These are phyloP conservation scores for Trichoderma asperellum DNA, from an alignment of 2,329 filamentous ascomycete species.

Conservation along the genomic window DNA sequence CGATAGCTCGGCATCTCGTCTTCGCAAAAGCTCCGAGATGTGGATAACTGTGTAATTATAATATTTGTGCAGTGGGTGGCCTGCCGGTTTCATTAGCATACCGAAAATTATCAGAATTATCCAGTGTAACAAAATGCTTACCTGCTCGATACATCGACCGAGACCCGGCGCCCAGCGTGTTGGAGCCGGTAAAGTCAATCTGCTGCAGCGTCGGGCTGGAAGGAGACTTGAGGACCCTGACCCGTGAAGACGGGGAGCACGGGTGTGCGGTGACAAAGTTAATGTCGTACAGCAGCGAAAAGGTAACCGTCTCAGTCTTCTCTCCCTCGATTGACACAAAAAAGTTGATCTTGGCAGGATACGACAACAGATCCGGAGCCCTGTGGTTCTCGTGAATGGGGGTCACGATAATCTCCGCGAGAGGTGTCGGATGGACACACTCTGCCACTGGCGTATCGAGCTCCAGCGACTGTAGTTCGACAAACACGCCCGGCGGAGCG, in stretches of 20 bases:
- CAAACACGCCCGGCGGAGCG: constrained; percentile 51
- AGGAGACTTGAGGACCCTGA: constrained; percentile 62
- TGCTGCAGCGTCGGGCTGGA: constrained; percentile 63
- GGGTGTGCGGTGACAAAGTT: constrained; percentile 70
- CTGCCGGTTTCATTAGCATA: constrained; percentile 40
- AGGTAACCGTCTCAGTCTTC: constrained; percentile 47
- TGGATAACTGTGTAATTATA: constrained; percentile 65
- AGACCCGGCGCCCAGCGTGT: constrained; percentile 49
- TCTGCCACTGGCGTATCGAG: constrained; percentile 50
- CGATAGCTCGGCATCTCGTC: constrained; percentile 50
- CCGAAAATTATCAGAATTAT: not conserved
- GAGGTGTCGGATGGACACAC: constrained; percentile 51
- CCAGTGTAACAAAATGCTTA: constrained; percentile 36
- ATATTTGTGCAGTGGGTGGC: constrained; percentile 66
- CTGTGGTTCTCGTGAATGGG: constrained; percentile 44
- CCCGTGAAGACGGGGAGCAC: constrained; percentile 61
- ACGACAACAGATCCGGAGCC: constrained; percentile 42
- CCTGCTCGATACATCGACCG: constrained; percentile 54
- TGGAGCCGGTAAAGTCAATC: constrained; percentile 55
- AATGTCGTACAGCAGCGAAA: constrained; percentile 60
- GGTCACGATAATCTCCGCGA: constrained; percentile 46
- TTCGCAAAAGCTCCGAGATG: constrained; percentile 59
- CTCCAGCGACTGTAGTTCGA: constrained; percentile 57
- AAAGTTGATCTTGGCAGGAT: constrained; percentile 44
- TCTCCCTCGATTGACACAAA: constrained; percentile 46